Evolutionary conservation across 805 yeast genomes (phyloP).

Genomic region (Yarrowia divulgata): DNA sequence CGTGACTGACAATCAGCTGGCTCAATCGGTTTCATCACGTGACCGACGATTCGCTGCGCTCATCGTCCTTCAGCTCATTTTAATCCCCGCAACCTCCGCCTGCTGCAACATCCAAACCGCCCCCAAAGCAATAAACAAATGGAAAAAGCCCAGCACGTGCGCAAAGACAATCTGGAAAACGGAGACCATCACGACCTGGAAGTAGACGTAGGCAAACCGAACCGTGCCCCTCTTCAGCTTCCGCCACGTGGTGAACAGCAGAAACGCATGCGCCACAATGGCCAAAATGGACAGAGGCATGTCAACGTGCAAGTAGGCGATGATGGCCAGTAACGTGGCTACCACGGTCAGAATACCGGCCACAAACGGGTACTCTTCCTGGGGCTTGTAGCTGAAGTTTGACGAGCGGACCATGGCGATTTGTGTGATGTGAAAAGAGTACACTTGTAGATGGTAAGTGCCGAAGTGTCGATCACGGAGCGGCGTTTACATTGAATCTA

Average conservation of each 20-base stretch:
- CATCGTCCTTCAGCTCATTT: neutral
- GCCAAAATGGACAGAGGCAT: conserved; percentile 25
- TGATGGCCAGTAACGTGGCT: conserved; percentile 4
- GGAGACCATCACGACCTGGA: conserved; percentile 12
- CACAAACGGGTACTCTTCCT: conserved; percentile 25
- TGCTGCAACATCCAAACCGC: conserved; percentile 1
- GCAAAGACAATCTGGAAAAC: conserved; percentile 24
- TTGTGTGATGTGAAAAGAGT: neutral
- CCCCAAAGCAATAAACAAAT: neutral
- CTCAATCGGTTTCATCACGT: neutral
- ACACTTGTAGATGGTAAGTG: no score
- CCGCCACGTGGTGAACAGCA: conserved; percentile 8
- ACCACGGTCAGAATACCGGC: conserved; percentile 4
- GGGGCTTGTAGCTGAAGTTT: conserved; percentile 14
- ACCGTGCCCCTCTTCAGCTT: neutral
- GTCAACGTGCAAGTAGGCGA: conserved; percentile 6
- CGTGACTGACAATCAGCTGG: neutral
- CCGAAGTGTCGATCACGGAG: no score
- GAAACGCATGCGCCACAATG: conserved; percentile 6
- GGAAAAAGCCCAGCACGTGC: conserved; percentile 9
- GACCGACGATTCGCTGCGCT: no score
- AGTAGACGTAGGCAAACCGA: conserved; percentile 4
- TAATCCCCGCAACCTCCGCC: neutral
- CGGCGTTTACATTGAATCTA: no score
- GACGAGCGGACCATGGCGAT: no score